These are phyloP conservation scores for Xylaria sp. DNA, from an alignment of 495 filamentous ascomycete genomes.

Conservation along the genomic window DNA sequence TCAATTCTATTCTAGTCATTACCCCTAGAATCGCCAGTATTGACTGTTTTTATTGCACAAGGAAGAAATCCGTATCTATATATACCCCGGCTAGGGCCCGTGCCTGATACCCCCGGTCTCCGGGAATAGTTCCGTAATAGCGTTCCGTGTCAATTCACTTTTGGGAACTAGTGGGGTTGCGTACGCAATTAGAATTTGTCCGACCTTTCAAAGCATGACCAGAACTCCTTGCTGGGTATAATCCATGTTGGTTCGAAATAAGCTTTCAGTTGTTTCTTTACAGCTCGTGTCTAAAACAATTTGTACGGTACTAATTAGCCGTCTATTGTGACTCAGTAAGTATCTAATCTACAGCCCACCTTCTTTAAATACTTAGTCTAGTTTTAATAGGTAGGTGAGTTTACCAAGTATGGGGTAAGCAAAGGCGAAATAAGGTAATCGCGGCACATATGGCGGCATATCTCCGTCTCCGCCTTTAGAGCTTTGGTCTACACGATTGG, in stretches of 20 bases:
- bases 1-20: too few relatives aligned
- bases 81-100: too few relatives aligned
- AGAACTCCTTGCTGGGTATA: not conserved
- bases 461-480: slow-evolving; percentile 3
- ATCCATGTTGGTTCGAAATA: not conserved
- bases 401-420: not conserved
- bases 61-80: too few relatives aligned
- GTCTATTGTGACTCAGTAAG: not conserved
- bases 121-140: too few relatives aligned
- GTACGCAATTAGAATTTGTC: not conserved
- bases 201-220: not conserved
- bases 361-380: not conserved
- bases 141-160: too few relatives aligned
- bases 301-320: not conserved
- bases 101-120: too few relatives aligned
- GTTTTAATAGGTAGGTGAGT: not conserved
- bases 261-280: not conserved
- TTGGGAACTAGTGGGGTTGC: not conserved
- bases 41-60: too few relatives aligned
- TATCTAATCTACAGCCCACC: not conserved
- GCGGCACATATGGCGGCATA: slow-evolving; percentile 8
- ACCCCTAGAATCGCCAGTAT: too few relatives aligned
- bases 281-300: not conserved
- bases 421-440: not conserved
- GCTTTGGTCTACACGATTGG: slow-evolving; percentile 4